phyloP scores from a whole-genome alignment of 805 yeast genomes.

The Nakazawaea pomicola region DNA sequence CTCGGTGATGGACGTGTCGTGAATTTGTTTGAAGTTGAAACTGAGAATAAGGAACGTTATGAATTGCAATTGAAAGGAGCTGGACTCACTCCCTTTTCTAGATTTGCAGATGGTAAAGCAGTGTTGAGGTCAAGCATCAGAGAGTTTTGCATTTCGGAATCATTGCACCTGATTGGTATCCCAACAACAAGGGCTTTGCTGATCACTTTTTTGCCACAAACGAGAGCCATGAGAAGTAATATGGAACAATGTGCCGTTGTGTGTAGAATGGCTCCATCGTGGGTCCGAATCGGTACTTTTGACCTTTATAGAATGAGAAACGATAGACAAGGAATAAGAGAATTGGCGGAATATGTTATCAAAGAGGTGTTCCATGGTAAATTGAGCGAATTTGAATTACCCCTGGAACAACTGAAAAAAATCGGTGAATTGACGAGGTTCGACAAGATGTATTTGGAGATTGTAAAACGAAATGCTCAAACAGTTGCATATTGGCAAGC shows the following conservation, averaged over 20 bases:
- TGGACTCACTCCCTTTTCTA: slow-evolving; percentile 85
- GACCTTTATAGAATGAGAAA: slow-evolving; percentile 75
- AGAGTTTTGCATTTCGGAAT: slow-evolving; percentile 83
- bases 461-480: slow-evolving; percentile 66
- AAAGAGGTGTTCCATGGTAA: slow-evolving; percentile 49
- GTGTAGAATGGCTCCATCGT: slow-evolving; percentile 73
- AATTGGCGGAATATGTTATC: slow-evolving; percentile 69
- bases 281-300: slow-evolving; percentile 88
- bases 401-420: slow-evolving; percentile 23
- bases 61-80: slow-evolving; percentile 88
- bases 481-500: slow-evolving; percentile 84
- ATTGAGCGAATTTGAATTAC: not conserved
- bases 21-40: slow-evolving; percentile 68
- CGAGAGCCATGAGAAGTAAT: slow-evolving; percentile 66
- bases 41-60: slow-evolving; percentile 36
- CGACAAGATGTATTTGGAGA: slow-evolving; percentile 67
- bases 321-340: slow-evolving; percentile 56
- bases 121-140: slow-evolving; percentile 83
- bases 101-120: slow-evolving; percentile 97
- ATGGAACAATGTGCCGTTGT: slow-evolving; percentile 84
- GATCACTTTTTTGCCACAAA: slow-evolving; percentile 65
- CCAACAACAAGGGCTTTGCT: slow-evolving; percentile 85
- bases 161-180: slow-evolving; percentile 72
- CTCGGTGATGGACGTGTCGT: slow-evolving; percentile 93
- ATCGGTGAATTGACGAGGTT: slow-evolving; percentile 48